phyloP scores from a whole-genome alignment of 75 land plant genomes.

The Selaginella moellendorffii region DNA sequence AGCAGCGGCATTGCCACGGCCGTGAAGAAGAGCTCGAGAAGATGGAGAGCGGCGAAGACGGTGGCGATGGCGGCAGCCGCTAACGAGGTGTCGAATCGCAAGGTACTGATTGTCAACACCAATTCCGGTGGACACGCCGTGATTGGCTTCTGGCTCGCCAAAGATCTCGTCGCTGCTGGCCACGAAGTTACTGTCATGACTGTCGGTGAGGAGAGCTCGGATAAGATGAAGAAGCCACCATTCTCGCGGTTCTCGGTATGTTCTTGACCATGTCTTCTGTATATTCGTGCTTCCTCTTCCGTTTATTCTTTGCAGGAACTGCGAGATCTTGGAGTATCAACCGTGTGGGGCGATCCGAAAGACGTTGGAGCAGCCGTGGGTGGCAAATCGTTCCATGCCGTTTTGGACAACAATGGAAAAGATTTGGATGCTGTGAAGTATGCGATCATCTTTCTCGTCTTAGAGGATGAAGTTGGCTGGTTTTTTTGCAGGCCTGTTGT shows the following conservation, averaged over 20 bases:
- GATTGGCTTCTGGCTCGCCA: slow-evolving; percentile 90
- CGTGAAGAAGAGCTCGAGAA: too few species aligned
- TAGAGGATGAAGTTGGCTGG: background rate
- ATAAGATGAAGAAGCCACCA: slow-evolving; percentile 94
- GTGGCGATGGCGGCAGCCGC: background rate
- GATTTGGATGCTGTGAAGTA: slow-evolving; percentile 78
- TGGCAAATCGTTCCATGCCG: slow-evolving; percentile 55
- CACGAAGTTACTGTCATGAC: slow-evolving; percentile 81
- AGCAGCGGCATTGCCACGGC: too few species aligned
- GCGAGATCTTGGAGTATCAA: slow-evolving; percentile 51
- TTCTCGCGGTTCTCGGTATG: slow-evolving; percentile 71
- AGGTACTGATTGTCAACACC: slow-evolving; percentile 82
- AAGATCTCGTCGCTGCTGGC: slow-evolving; percentile 55
- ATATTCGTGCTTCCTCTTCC: background rate
- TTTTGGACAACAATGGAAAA: slow-evolving; percentile 96
- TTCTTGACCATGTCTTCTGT: background rate
- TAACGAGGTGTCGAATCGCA: slow-evolving; percentile 32
- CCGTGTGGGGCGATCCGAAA: slow-evolving; percentile 82
- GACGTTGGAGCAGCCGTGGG: slow-evolving; percentile 57
- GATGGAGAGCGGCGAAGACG: background rate
- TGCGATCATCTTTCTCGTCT: background rate
- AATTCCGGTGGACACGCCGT: slow-evolving; percentile 96
- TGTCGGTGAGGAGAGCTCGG: slow-evolving; percentile 74
- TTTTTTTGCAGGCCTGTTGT: slow-evolving; percentile 57
- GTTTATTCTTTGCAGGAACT: slow-evolving; percentile 41